Percentiles rank a stretch among this genome's conserved stretches.
Evolutionary conservation across 768 basidiomycete species (phyloP).

Genomic region (Stropharia rugosoannulata): DNA sequence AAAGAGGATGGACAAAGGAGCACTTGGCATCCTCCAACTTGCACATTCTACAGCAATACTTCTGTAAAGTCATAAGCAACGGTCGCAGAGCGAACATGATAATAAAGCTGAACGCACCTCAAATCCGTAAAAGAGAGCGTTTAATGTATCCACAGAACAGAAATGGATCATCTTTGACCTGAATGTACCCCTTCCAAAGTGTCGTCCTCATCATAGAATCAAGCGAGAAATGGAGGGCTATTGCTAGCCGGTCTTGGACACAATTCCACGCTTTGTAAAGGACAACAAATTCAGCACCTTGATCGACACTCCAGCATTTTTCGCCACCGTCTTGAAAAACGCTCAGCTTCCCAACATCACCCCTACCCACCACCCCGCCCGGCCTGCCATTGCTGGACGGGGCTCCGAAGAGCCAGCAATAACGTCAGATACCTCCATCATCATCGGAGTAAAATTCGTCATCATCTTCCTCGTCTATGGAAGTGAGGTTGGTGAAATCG

Average conservation of each 20-base stretch:
- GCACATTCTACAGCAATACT: no score
- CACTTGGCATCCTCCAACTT: no score
- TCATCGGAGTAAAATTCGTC: constrained; percentile 85
- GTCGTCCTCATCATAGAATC: constrained; percentile 5
- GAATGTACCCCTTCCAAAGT: constrained; percentile 4
- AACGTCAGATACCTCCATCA: constrained; percentile 81
- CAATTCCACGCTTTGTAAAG: constrained; percentile 6
- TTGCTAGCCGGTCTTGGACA: constrained; percentile 2
- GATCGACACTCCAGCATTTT: background rate
- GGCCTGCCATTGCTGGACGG: constrained; percentile 61
- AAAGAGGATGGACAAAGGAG: no score
- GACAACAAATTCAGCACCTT: background rate
- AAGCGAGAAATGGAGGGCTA: constrained; percentile 7
- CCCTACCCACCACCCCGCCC: constrained; percentile 57
- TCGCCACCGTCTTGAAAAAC: constrained; percentile 4
- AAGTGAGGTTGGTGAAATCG: constrained; percentile 81
- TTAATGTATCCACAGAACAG: constrained; percentile 8
- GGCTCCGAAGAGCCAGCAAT: constrained; percentile 86
- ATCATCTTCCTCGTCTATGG: constrained; percentile 80
- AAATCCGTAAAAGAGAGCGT: constrained; percentile 11
- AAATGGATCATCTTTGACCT: constrained; percentile 10
- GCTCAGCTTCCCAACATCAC: constrained; percentile 9
- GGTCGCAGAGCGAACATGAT: background rate
- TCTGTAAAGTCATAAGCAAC: no score
- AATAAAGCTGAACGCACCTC: constrained; percentile 10